phyloP scores from a whole-genome alignment of 768 basidiomycete genomes.

The Rhizopogon vinicolor region DNA sequence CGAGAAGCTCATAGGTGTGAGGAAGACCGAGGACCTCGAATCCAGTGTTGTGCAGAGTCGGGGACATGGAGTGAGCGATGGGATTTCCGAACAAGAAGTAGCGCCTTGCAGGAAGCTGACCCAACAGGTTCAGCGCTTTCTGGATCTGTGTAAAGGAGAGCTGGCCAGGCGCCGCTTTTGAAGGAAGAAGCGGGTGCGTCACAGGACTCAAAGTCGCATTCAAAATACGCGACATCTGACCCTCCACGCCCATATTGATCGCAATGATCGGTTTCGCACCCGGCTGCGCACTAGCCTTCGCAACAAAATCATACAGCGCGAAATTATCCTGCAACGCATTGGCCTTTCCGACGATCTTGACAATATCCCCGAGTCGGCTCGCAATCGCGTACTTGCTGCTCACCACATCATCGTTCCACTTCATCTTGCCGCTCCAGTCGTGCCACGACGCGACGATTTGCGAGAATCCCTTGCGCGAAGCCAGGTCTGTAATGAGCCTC shows the following conservation, averaged over 20 bases:
- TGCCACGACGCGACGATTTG: conserved; percentile 93
- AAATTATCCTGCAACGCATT: conserved; percentile 73
- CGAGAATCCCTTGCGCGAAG: conserved; percentile 60
- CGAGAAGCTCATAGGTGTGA: conserved; percentile 73
- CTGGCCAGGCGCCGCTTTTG: conserved; percentile 90
- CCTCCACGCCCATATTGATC: conserved; percentile 88
- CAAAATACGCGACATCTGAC: conserved; percentile 87
- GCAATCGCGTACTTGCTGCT: conserved; percentile 69
- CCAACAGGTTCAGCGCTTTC: conserved; percentile 72
- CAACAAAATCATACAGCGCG: conserved; percentile 67
- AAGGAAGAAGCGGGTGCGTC: conserved; percentile 83
- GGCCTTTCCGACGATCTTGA: conserved; percentile 92
- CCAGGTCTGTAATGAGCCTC: conserved; percentile 54
- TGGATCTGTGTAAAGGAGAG: conserved; percentile 87
- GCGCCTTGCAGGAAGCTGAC: conserved; percentile 64
- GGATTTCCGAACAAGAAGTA: conserved; percentile 92
- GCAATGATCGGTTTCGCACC: conserved; percentile 82
- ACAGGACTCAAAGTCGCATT: conserved; percentile 86
- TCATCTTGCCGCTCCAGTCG: conserved; percentile 83
- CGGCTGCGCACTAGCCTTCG: conserved; percentile 35
- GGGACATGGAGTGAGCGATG: conserved; percentile 86
- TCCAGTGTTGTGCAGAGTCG: conserved; percentile 87
- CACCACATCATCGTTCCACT: conserved; percentile 69
- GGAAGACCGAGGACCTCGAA: conserved; percentile 82
- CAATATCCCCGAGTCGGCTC: conserved; percentile 71